Conservation (phyloP, 1,284 basidiomycete genomes). For the Sporisorium scitamineum region DNA sequence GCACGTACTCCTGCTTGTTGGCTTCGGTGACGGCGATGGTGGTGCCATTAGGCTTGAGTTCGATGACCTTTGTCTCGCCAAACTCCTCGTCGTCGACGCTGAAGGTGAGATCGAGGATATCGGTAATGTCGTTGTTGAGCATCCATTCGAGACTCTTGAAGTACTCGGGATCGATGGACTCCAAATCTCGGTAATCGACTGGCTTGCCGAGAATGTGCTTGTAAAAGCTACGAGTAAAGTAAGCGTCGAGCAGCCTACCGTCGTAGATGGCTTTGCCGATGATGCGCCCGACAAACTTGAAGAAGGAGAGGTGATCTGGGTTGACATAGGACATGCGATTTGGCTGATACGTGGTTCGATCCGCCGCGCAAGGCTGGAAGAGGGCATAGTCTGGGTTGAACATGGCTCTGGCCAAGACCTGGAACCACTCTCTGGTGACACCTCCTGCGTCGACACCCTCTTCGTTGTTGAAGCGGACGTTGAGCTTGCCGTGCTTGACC, state of each 20-base stretch:
- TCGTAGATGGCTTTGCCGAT: conserved; percentile 96
- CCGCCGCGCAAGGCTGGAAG: conserved; percentile 89
- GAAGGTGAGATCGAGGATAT: conserved; percentile 82
- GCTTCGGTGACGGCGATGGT: conserved; percentile 75
- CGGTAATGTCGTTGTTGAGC: conserved; percentile 74
- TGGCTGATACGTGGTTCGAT: conserved; percentile 93
- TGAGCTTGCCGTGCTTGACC: conserved; percentile 97
- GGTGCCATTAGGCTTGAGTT: conserved; percentile 63
- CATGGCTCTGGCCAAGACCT: conserved; percentile 96
- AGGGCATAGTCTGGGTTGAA: conserved; percentile 99
- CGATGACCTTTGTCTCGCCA: conserved; percentile 65
- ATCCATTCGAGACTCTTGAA: conserved; percentile 78
- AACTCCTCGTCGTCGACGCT: conserved; percentile 87
- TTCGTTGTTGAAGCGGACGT: conserved; percentile 95
- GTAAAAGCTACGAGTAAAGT: conserved; percentile 79
- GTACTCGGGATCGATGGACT: conserved; percentile 75
- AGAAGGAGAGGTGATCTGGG: conserved; percentile 94
- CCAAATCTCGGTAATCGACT: conserved; percentile 67
- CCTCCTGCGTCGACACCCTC: conserved; percentile 99
- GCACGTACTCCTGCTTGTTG: conserved; percentile 96
- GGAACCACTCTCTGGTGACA: conserved; percentile 98
- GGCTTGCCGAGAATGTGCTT: conserved; percentile 67
- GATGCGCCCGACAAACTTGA: conserved; percentile 97
- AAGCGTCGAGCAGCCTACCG: conserved; percentile 93
- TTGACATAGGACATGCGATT: conserved; percentile 88